A percentile compares a stretch with the other conserved stretches of the same genome.
phyloP scores from a whole-genome alignment of 768 basidiomycete species.

The Collybiopsis confluens region DNA sequence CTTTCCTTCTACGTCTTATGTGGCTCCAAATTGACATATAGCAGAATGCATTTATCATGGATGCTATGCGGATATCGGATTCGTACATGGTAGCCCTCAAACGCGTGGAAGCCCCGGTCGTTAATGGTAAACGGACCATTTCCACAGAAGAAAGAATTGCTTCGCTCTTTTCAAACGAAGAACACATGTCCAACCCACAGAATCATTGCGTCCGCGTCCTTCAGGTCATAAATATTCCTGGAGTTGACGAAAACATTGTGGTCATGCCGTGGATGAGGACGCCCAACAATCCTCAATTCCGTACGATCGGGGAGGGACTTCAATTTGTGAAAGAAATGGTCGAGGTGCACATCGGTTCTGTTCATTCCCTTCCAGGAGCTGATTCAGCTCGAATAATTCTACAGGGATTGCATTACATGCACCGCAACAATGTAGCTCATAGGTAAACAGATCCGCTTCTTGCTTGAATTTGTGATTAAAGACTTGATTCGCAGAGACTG shows the following conservation, averaged over 20 bases:
- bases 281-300: constrained; percentile 17
- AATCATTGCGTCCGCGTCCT: constrained; percentile 26
- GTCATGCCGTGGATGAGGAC: constrained; percentile 23
- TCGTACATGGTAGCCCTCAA: constrained; percentile 17
- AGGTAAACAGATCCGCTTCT: background rate
- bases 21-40: background rate
- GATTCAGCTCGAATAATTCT: background rate
- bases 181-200: constrained; percentile 13
- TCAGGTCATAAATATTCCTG: constrained; percentile 19
- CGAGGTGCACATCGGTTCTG: constrained; percentile 16
- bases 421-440: constrained; percentile 24
- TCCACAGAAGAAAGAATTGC: constrained; percentile 15
- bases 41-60: constrained; percentile 7
- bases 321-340: constrained; percentile 25
- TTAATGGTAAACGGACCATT: background rate
- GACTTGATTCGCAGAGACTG: background rate
- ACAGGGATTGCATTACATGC: constrained; percentile 29
- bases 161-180: constrained; percentile 14
- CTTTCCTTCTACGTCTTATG: background rate
- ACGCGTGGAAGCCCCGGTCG: constrained; percentile 1
- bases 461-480: too few relatives aligned
- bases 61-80: constrained; percentile 17
- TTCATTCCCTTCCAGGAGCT: too few relatives aligned
- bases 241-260: constrained; percentile 13
- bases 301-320: constrained; percentile 26